phyloP scores from a whole-genome alignment of 306 rosid genomes.

The Rosa chinensis region DNA sequence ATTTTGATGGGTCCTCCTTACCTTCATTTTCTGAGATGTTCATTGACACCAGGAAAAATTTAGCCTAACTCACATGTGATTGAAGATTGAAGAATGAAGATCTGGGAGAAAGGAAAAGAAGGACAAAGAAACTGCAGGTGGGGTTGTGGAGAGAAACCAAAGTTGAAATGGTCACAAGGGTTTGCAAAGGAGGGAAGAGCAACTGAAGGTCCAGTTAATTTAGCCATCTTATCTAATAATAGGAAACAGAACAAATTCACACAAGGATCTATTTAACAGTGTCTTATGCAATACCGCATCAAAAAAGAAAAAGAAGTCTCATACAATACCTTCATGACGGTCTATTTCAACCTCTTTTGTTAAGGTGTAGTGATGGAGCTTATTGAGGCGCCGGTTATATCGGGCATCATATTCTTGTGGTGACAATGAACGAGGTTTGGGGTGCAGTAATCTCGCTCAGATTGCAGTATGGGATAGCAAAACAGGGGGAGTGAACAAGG shows the following conservation, averaged over 20 bases:
- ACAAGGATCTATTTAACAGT: too few species aligned
- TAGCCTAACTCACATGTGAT: neutral
- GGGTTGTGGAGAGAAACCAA: conserved; percentile 13
- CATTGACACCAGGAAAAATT: conserved; percentile 5
- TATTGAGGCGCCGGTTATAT: too few species aligned
- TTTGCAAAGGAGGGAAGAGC: conserved; percentile 12
- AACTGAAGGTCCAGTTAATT: conserved; percentile 1
- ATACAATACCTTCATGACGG: too few species aligned
- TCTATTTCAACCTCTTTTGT: too few species aligned
- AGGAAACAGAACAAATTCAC: conserved; percentile 10
- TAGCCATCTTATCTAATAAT: conserved; percentile 25
- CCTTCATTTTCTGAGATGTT: conserved; percentile 25
- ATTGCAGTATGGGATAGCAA: too few species aligned
- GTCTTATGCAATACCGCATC: too few species aligned
- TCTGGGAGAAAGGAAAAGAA: conserved; percentile 1
- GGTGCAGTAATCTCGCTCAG: too few species aligned
- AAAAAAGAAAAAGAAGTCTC: too few species aligned
- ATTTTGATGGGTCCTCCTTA: conserved; percentile 35
- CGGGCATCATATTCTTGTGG: too few species aligned
- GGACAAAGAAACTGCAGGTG: conserved; percentile 5
- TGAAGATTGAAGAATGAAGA: neutral
- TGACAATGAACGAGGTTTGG: too few species aligned
- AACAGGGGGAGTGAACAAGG: too few species aligned
- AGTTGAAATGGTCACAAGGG: conserved; percentile 24
- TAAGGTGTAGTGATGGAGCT: too few species aligned